Conservation (phyloP, 768 basidiomycete genomes). For the Suillus variegatus region DNA sequence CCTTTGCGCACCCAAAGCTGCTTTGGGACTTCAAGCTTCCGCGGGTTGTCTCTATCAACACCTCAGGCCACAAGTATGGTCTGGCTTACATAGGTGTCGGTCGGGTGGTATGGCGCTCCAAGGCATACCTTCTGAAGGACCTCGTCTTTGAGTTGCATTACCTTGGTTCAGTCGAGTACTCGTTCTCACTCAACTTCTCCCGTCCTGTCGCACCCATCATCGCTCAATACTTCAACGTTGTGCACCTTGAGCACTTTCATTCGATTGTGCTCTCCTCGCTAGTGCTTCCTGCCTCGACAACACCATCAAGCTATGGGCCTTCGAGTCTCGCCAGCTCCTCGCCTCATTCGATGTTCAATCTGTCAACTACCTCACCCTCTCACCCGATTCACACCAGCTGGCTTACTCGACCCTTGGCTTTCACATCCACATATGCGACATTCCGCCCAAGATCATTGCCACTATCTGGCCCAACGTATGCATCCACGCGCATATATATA, state of each 20-base stretch:
- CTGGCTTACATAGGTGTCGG: conserved; percentile 60
- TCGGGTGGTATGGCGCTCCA: conserved; percentile 64
- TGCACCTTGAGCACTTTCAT: conserved; percentile 44
- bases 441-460: too few relatives aligned
- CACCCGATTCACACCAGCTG: background rate
- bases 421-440: too few relatives aligned
- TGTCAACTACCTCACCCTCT: background rate
- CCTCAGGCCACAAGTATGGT: conserved; percentile 65
- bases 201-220: conserved; percentile 63
- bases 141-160: conserved; percentile 66
- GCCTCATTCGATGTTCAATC: background rate
- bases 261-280: conserved; percentile 4
- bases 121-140: conserved; percentile 62
- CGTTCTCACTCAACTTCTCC: conserved; percentile 66
- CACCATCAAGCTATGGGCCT: conserved; percentile 15
- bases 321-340: background rate
- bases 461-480: too few relatives aligned
- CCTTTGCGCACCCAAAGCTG: conserved; percentile 55
- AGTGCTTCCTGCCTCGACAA: conserved; percentile 10
- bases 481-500: too few relatives aligned
- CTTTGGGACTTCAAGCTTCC: conserved; percentile 63
- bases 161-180: conserved; percentile 67
- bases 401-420: background rate
- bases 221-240: conserved; percentile 63
- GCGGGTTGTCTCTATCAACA: conserved; percentile 60